These are phyloP conservation scores for Talaromyces sp. DNA, from an alignment of 2,329 filamentous ascomycete genomes.

Conservation along the genomic window DNA sequence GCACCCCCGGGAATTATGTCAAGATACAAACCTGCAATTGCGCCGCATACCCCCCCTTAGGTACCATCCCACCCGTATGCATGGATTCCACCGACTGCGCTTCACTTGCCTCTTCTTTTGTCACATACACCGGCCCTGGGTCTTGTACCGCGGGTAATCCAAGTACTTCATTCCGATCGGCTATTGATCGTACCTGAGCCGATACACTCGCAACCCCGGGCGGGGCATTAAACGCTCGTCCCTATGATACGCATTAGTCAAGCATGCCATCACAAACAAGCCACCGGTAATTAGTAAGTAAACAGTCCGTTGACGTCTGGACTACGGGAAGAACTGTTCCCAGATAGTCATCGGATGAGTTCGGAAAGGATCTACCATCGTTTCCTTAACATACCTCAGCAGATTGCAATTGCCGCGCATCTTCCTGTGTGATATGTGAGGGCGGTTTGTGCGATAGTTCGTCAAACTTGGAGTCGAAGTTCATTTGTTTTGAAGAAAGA, in stretches of 20 bases:
- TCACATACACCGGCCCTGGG: slow-evolving; percentile 27
- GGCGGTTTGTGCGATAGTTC: slow-evolving; percentile 31
- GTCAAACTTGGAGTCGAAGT: slow-evolving; percentile 32
- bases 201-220: slow-evolving; percentile 31
- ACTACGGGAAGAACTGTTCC: not conserved
- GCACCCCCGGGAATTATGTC: not conserved
- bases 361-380: not conserved
- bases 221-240: slow-evolving; percentile 32
- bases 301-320: not conserved
- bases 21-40: slow-evolving; percentile 32
- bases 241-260: slow-evolving; percentile 20
- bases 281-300: not conserved
- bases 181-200: slow-evolving; percentile 32
- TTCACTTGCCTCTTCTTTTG: slow-evolving; percentile 32
- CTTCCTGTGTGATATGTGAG: slow-evolving; percentile 31
- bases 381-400: slow-evolving; percentile 25
- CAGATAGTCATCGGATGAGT: not conserved
- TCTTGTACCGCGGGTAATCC: slow-evolving; percentile 25
- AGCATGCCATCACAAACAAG: not conserved
- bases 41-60: slow-evolving; percentile 30
- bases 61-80: slow-evolving; percentile 31
- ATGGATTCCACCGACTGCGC: slow-evolving; percentile 28
- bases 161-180: slow-evolving; percentile 31
- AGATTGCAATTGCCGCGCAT: slow-evolving; percentile 32
- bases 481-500: slow-evolving; percentile 32